Evolutionary conservation across 257 asterid species (phyloP).

Genomic region (Salvia hispanica): DNA sequence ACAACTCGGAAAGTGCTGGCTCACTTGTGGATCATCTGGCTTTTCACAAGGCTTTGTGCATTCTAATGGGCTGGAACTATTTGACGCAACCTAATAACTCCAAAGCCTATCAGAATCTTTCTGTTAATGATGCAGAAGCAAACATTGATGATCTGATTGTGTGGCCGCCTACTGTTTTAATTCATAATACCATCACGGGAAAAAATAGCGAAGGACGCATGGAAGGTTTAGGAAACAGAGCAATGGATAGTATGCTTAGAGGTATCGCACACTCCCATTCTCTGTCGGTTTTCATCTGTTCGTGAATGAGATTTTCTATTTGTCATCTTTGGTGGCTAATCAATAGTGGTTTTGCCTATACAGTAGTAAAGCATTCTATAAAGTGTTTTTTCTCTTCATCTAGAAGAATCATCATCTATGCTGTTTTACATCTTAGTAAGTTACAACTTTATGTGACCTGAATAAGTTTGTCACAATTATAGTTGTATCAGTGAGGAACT

Average conservation of each 20-base stretch:
- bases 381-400: background rate
- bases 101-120: conserved; percentile 75
- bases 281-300: conserved; percentile 35
- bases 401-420: conserved; percentile 15
- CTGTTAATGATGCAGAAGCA: conserved; percentile 76
- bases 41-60: conserved; percentile 88
- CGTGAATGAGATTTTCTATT: conserved; percentile 32
- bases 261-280: conserved; percentile 57
- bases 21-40: conserved; percentile 83
- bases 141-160: conserved; percentile 75
- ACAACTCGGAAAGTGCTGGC: conserved; percentile 66
- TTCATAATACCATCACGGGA: conserved; percentile 83
- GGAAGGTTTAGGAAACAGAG: conserved; percentile 98
- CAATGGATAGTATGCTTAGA: conserved; percentile 91
- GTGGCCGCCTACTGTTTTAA: conserved; percentile 96
- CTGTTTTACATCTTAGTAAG: background rate
- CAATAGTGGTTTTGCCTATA: conserved; percentile 17
- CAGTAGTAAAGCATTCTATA: conserved; percentile 4
- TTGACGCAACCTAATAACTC: conserved; percentile 76
- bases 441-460: background rate
- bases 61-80: conserved; percentile 96
- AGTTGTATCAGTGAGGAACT: background rate
- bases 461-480: conserved; percentile 4
- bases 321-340: conserved; percentile 31
- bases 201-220: conserved; percentile 85